Evolutionary conservation across 192 early-diverging fungal genomes (phyloP).

Genomic region (Podila epigama): DNA sequence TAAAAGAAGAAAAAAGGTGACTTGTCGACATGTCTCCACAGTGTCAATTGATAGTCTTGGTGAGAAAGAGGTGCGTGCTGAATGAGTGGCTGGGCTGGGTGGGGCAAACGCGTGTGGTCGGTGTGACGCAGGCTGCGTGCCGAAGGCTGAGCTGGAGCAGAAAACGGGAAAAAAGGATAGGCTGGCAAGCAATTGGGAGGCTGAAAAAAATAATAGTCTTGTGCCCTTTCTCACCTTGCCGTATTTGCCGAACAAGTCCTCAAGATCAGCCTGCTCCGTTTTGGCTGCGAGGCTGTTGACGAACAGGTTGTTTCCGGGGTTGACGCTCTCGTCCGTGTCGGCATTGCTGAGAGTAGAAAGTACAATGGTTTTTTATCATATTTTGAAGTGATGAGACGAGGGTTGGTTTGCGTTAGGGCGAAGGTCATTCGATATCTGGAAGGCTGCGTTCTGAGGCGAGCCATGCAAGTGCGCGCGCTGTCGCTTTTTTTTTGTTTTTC

Average conservation of each 20-base stretch:
- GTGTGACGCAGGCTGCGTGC: no score
- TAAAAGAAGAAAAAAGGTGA: not conserved
- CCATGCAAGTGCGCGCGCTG: no score
- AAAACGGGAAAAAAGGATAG: not conserved
- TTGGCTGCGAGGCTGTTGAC: conserved; percentile 65
- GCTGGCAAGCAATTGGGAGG: no score
- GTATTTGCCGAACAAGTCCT: conserved; percentile 68
- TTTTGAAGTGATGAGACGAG: not conserved
- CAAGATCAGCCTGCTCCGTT: conserved; percentile 64
- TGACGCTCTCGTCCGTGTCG: conserved; percentile 36
- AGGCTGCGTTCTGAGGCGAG: no score
- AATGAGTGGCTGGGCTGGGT: no score
- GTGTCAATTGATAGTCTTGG: no score
- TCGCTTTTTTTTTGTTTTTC: no score
- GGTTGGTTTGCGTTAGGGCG: not conserved
- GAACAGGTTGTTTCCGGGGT: conserved; percentile 73
- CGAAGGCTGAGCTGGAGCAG: not conserved
- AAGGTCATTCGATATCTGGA: no score
- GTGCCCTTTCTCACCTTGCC: conserved; percentile 59
- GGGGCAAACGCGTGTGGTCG: no score
- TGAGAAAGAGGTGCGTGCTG: no score
- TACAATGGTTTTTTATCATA: conserved; percentile 2
- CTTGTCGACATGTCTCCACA: no score
- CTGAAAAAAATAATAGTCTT: not conserved
- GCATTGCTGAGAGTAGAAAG: not conserved